Percentiles rank a stretch among this genome's conserved stretches.
These are phyloP conservation scores for Yamadazyma akitaensis DNA, from an alignment of 805 yeast species.

Conservation along the genomic window DNA sequence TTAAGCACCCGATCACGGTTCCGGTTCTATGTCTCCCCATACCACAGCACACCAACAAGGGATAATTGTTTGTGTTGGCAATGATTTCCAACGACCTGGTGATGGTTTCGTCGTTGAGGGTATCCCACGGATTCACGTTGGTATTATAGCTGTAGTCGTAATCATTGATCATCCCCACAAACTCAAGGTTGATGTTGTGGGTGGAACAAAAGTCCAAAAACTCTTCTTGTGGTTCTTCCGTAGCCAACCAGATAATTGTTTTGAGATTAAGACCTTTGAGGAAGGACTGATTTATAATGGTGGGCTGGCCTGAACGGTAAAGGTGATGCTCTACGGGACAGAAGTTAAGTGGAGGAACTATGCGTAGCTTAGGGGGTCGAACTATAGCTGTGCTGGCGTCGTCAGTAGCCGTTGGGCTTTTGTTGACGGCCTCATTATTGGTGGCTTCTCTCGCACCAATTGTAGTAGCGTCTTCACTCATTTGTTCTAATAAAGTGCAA, in stretches of 20 bases:
- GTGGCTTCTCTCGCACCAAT: background rate
- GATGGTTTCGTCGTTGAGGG: conserved; percentile 78
- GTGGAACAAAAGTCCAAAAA: conserved; percentile 77
- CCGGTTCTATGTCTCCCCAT: conserved; percentile 99
- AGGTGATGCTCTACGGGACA: conserved; percentile 89
- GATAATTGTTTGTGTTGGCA: conserved; percentile 69
- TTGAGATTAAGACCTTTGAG: conserved; percentile 67
- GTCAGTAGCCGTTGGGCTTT: background rate
- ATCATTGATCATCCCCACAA: conserved; percentile 78
- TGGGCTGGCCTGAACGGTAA: conserved; percentile 92
- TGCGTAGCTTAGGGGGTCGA: conserved; percentile 58
- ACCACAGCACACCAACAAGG: conserved; percentile 90
- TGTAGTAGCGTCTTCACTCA: background rate
- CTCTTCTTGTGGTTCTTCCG: conserved; percentile 91
- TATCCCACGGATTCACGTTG: conserved; percentile 91
- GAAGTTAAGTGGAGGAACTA: conserved; percentile 92
- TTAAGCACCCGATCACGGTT: conserved; percentile 88
- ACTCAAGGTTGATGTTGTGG: conserved; percentile 71
- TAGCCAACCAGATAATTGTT: conserved; percentile 90
- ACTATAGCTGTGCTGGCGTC: conserved; percentile 19
- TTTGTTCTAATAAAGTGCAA: background rate
- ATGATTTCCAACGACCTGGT: conserved; percentile 75
- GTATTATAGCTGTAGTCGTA: conserved; percentile 35
- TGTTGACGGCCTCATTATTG: background rate
- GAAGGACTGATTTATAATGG: conserved; percentile 88